Conservation (phyloP, 2,329 filamentous ascomycete species). For the Diaporthe citriasiana region DNA sequence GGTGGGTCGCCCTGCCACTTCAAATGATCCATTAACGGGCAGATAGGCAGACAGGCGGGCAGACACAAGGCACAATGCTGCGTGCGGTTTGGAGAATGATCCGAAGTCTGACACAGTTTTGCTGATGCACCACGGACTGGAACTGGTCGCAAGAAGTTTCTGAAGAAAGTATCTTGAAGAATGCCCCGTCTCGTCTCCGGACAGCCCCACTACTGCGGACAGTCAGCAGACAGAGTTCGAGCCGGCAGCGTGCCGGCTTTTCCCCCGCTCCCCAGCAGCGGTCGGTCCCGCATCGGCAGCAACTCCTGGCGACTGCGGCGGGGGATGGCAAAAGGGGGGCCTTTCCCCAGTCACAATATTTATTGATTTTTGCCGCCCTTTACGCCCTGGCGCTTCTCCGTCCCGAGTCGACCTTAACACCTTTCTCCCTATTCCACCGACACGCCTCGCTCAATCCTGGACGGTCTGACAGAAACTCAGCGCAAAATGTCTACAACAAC, state of each 20-base stretch:
- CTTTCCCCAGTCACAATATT: background rate
- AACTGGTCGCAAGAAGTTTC: constrained; percentile 12
- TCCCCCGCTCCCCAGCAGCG: constrained; percentile 9
- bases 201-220: constrained; percentile 22
- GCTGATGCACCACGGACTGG: constrained; percentile 10
- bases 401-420: background rate
- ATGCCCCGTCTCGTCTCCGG: background rate
- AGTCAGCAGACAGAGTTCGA: background rate
- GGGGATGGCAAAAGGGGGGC: constrained; percentile 17
- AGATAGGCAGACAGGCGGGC: no score
- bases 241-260: background rate
- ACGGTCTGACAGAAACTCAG: background rate
- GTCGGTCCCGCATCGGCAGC: constrained; percentile 27
- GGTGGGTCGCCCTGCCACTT: constrained; percentile 9
- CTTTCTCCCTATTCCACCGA: background rate
- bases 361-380: constrained; percentile 11
- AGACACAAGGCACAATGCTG: background rate
- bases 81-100: background rate
- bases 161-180: background rate
- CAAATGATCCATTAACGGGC: background rate
- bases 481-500: constrained; percentile 53
- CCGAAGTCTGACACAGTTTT: constrained; percentile 22
- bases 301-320: background rate
- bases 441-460: background rate
- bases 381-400: background rate